phyloP scores from a whole-genome alignment of 345 rosid genomes.

The Cardamine occulta region DNA sequence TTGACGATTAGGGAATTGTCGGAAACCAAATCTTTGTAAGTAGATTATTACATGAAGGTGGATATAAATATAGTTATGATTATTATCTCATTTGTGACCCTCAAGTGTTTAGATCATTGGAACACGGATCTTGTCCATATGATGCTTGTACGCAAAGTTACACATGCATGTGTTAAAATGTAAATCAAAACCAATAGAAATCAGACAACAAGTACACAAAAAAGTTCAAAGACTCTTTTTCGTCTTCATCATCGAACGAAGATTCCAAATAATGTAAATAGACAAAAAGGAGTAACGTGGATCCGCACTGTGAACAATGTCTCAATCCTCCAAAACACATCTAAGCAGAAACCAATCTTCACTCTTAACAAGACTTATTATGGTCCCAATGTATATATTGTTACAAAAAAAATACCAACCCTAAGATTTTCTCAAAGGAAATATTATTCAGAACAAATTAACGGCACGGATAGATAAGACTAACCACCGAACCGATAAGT shows the following conservation, averaged over 20 bases:
- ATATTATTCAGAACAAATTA: neutral
- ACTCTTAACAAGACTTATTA: neutral
- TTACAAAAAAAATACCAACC: neutral
- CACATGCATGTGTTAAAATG: slow-evolving; percentile 13
- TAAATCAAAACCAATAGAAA: neutral
- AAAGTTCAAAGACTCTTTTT: neutral
- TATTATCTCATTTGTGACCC: neutral
- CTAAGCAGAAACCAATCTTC: neutral
- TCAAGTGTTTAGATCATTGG: slow-evolving; percentile 6
- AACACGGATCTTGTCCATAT: neutral
- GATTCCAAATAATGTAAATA: neutral
- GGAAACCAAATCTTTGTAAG: slow-evolving; percentile 30
- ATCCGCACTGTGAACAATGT: neutral
- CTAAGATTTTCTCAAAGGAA: neutral
- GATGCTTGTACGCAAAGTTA: neutral
- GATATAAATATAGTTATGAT: slow-evolving; percentile 15
- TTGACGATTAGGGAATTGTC: neutral
- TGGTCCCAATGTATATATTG: neutral
- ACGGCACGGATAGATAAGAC: neutral
- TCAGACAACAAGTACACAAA: neutral
- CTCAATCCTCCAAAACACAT: neutral
- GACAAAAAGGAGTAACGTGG: neutral
- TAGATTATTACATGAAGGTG: slow-evolving; percentile 46
- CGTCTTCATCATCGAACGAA: slow-evolving; percentile 5
- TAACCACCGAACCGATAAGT: neutral